These are phyloP conservation scores for Solanum pennellii DNA, from an alignment of 257 asterid species.

Conservation along the genomic window DNA sequence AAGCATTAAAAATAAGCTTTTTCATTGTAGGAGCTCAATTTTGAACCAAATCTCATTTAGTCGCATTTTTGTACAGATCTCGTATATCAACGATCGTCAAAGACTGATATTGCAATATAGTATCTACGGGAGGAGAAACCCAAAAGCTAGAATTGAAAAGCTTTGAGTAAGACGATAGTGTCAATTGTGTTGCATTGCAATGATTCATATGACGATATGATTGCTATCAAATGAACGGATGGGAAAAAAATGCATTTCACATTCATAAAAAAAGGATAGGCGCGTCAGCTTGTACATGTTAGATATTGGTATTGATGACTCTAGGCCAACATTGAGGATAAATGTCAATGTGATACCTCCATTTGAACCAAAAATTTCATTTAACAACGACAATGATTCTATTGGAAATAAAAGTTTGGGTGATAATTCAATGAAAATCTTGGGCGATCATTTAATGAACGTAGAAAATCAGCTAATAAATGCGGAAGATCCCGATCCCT, in stretches of 20 bases:
- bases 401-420: no score
- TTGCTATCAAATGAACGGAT: background rate
- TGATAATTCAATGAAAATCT: rapidly evolving
- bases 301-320: background rate
- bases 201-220: background rate
- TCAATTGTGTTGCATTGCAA: no score
- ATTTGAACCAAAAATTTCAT: background rate
- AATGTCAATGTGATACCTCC: background rate
- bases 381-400: no score
- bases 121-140: background rate
- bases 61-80: background rate
- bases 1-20: no score
- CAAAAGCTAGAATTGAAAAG: background rate
- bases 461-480: no score
- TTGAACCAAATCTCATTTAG: no score
- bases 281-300: background rate
- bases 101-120: background rate
- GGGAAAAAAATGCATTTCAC: background rate
- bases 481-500: no score
- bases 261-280: background rate
- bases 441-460: background rate
- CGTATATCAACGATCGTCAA: background rate
- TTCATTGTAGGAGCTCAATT: no score
- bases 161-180: no score
- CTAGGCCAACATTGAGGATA: background rate